A percentile compares a stretch with the other conserved stretches of the same genome.
Evolutionary conservation across 148 eudicot species (phyloP).

Genomic region (Dianthus caryophyllus): DNA sequence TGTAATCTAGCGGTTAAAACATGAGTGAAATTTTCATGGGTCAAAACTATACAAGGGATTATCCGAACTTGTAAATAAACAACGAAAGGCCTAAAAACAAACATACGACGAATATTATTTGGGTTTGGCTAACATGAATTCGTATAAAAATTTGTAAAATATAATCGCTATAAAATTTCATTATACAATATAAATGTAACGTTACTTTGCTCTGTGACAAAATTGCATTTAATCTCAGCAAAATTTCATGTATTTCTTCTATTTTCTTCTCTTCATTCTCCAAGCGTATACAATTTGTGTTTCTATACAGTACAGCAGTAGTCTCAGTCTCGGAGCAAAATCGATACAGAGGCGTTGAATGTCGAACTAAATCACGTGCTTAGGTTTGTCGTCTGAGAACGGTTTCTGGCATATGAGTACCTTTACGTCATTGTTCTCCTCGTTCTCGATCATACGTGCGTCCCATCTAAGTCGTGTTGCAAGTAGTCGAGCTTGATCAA

Average conservation of each 20-base stretch:
- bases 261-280: not conserved
- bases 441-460: constrained; percentile 64
- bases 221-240: not conserved
- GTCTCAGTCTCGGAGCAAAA: constrained; percentile 4
- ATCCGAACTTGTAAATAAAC: too few species aligned
- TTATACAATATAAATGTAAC: not conserved
- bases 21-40: too few species aligned
- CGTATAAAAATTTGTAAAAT: too few species aligned
- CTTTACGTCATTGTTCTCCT: constrained; percentile 53
- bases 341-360: not conserved
- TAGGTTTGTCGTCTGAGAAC: constrained; percentile 27
- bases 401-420: constrained; percentile 82
- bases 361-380: constrained; percentile 14
- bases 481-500: constrained; percentile 58
- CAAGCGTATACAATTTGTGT: not conserved
- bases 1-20: too few species aligned
- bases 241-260: not conserved
- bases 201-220: not conserved
- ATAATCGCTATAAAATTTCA: not conserved
- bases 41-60: too few species aligned
- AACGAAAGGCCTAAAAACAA: too few species aligned
- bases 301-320: constrained; percentile 20
- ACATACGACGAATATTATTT: too few species aligned
- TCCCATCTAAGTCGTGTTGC: constrained; percentile 72
- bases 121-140: too few species aligned